phyloP scores from a whole-genome alignment of 805 yeast genomes.

The Yamadazyma tumulicola region DNA sequence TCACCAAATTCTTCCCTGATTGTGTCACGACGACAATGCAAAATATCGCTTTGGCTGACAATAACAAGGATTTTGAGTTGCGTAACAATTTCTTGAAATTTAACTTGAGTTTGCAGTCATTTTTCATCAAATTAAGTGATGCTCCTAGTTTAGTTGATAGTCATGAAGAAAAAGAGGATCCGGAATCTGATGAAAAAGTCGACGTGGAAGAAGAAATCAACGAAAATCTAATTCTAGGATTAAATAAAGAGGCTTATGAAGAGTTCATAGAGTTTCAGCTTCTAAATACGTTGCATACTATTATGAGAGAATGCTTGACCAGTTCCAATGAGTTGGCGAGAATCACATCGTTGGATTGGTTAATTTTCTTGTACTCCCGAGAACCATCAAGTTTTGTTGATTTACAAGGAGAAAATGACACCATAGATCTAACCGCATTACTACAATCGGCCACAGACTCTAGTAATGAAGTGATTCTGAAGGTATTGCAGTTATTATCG shows the following conservation, averaged over 20 bases:
- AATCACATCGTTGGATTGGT: conserved; percentile 86
- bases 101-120: conserved; percentile 30
- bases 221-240: conserved; percentile 35
- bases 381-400: conserved; percentile 15
- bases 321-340: conserved; percentile 68
- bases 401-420: conserved; percentile 15
- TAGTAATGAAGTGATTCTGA: conserved; percentile 72
- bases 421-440: conserved; percentile 65
- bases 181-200: conserved; percentile 1
- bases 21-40: conserved; percentile 63
- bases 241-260: conserved; percentile 36
- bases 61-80: conserved; percentile 34
- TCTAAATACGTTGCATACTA: conserved; percentile 58
- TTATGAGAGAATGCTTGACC: conserved; percentile 57
- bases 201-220: conserved; percentile 12
- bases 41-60: conserved; percentile 33
- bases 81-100: conserved; percentile 34
- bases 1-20: conserved; percentile 71
- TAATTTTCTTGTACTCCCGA: conserved; percentile 57
- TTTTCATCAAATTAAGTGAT: conserved; percentile 28
- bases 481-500: conserved; percentile 68
- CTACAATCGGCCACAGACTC: conserved; percentile 68
- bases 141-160: conserved; percentile 6
- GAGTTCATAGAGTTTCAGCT: conserved; percentile 40
- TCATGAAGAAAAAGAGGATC: conserved; percentile 8